A percentile compares a stretch with the other conserved stretches of the same genome.
Evolutionary conservation across 106 monocot genomes (phyloP).

Genomic region (Dactylorhiza incarnata): DNA sequence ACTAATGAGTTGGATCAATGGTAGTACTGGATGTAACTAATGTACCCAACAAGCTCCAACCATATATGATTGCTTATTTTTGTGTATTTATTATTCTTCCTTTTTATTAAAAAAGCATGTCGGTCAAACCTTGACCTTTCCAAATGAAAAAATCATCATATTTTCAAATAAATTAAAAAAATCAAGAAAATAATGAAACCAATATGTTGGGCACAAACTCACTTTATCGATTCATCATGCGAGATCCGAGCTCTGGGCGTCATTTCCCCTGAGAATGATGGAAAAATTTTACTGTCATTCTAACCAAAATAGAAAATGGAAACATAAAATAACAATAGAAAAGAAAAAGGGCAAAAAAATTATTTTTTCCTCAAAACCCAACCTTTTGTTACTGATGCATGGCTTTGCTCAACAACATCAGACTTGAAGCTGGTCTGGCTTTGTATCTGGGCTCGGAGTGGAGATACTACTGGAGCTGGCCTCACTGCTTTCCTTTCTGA

Average conservation of each 20-base stretch:
- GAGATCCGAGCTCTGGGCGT: slow-evolving; percentile 1
- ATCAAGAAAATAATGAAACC: not conserved
- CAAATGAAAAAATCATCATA: not conserved
- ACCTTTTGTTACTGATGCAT: slow-evolving; percentile 1
- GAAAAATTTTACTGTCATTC: not conserved
- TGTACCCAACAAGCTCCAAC: too few species aligned
- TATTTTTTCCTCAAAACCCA: not conserved
- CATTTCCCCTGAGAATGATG: not conserved
- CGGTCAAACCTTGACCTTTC: too few species aligned
- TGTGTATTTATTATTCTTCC: too few species aligned
- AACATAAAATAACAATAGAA: not conserved
- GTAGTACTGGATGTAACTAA: too few species aligned
- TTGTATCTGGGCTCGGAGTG: slow-evolving; percentile 45
- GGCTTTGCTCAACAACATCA: not conserved
- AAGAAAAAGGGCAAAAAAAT: not conserved
- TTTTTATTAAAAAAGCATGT: too few species aligned
- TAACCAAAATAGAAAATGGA: not conserved
- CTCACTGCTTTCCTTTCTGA: slow-evolving; percentile 39
- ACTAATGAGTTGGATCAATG: too few species aligned
- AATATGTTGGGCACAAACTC: not conserved
- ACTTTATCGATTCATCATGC: slow-evolving; percentile 23
- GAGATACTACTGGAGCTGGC: slow-evolving; percentile 40
- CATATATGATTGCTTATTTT: too few species aligned
- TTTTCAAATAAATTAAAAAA: not conserved
- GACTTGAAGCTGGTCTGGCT: slow-evolving; percentile 19